Base-by-base conservation (phyloP, 495 filamentous ascomycete species). In the Penicillium dipodomyicola region DNA sequence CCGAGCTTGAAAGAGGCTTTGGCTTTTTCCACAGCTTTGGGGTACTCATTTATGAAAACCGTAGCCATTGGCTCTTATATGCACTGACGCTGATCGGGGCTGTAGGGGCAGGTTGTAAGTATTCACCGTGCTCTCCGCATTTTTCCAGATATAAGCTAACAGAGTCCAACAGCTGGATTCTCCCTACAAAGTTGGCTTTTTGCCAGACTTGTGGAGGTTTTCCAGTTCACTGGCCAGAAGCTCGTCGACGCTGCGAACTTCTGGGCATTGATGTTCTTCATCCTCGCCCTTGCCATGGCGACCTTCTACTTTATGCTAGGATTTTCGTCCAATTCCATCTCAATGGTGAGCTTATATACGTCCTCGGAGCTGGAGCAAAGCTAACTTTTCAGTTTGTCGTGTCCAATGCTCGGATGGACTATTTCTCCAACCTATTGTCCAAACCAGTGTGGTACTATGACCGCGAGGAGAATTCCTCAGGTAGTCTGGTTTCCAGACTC, bases 191-290 rank as follows among this genome's bases (percentile, higher is more conserved):
- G 70, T 29, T 69, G 67, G 52, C 59, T 78, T 14, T 77, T 70
- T 49, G 67, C 72, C 0, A 59, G 66, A 12, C 20, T 74, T 2
- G 52, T 76, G 14, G 40, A 61, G 9, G 70, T 71, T 0, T 75
- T 76, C 41, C 62, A 71, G n/a, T 74, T 76, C 22, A 63, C 62
- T 3, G 72, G 64, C 7, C 50, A 69, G 22, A 52, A 67, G 42
- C 62, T 74, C 0, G 48, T 54, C 12, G 37, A 67, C 27, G 59
- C 71, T 1, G 79, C 67, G n/a, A 78, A 77, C 49, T 87, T 87
- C 55, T 89, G 84, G 84, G 78, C 83, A 15, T 60, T 87, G 30
- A 86, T 86, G 80, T 87, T 88, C 63, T 81, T 87, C 46, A 67
- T 80, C 12, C 72, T 87, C 0, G 82, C 82, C 19, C 62, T 80